Base-by-base conservation (phyloP, 495 filamentous ascomycete species). In the Terfezia claveryi region DNA sequence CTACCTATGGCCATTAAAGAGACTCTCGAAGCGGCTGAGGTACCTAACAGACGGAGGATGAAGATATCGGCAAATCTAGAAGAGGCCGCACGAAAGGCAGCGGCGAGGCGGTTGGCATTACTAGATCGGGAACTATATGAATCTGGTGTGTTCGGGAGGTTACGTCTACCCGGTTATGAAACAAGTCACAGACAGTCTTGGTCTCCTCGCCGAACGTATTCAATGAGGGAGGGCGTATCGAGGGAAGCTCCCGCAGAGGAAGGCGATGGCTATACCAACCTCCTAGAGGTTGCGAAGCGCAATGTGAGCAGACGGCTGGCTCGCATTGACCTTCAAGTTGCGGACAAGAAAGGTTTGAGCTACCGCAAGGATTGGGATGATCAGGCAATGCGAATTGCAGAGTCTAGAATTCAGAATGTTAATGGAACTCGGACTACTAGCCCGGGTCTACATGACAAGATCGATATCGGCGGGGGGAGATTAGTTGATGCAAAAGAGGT, bases 401-500 rank as follows among this genome's bases (percentile, higher is more conserved):
- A 62, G 38, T 51, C 12, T 14, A 46, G 41, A 46, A 46, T 14
- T 20, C 14, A 20, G n/a, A 38, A 51, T 27, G 55, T 51, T 10
- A 59, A 56, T 46, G 10, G 44, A 23, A 46, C 4, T 14, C 44
- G 14, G 50, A 56, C 54, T 46, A 46, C 12, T 8, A 20, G 37
- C 23, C 50, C 49, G 53, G 61, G 68, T 27, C 74, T 74, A 58
- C 69, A 75, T 54, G 76, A 80, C 23, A 81, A 78, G 62, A 73
- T 94, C 44, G 75, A 87, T 58, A 80, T 98, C 52, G 89, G 92
- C 23, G 79, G 81, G 23, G 82, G 86, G 0, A 83, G 76, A 62
- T 82, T 80, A 56, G 76, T 96, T 69, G 79, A 89, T 51, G 76
- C 80, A 66, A 73, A 77, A 4, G 85, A 86, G 52, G 75, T 98